phyloP scores from a whole-genome alignment of 768 basidiomycete genomes.

The Astraeus odoratus region DNA sequence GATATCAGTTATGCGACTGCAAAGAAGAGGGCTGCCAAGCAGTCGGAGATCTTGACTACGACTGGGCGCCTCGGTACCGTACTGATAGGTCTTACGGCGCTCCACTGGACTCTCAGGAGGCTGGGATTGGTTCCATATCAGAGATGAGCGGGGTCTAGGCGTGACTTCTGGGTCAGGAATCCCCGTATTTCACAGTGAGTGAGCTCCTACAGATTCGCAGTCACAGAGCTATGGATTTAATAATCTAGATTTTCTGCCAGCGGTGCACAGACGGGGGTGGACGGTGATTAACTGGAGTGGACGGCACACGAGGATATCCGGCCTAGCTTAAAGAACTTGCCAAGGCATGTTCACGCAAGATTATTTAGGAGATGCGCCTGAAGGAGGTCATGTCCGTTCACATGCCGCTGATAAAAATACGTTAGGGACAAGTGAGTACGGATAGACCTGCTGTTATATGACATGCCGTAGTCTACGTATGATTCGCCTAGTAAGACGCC shows the following conservation, averaged over 20 bases:
- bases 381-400: constrained; percentile 18
- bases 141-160: constrained; percentile 9
- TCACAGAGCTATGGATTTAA: constrained; percentile 15
- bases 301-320: constrained; percentile 27
- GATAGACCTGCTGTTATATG: constrained; percentile 11
- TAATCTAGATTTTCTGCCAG: constrained; percentile 11
- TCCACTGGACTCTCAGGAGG: constrained; percentile 25
- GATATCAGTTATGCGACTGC: constrained; percentile 89
- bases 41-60: constrained; percentile 53
- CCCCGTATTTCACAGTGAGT: constrained; percentile 23
- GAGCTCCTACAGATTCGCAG: constrained; percentile 16
- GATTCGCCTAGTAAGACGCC: constrained; percentile 26
- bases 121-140: constrained; percentile 17
- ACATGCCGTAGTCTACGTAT: constrained; percentile 29
- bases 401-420: constrained; percentile 27
- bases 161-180: constrained; percentile 27
- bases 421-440: constrained; percentile 13
- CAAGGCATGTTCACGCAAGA: constrained; percentile 2
- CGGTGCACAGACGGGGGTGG: constrained; percentile 17
- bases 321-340: constrained; percentile 16
- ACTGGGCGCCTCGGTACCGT: constrained; percentile 44
- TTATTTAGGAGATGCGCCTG: constrained; percentile 12
- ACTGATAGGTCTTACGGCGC: constrained; percentile 35
- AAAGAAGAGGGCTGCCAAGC: constrained; percentile 58
- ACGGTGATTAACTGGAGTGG: constrained; percentile 31